Conservation (phyloP, 495 filamentous ascomycete genomes). For the Trichoderma orchidacearum region DNA sequence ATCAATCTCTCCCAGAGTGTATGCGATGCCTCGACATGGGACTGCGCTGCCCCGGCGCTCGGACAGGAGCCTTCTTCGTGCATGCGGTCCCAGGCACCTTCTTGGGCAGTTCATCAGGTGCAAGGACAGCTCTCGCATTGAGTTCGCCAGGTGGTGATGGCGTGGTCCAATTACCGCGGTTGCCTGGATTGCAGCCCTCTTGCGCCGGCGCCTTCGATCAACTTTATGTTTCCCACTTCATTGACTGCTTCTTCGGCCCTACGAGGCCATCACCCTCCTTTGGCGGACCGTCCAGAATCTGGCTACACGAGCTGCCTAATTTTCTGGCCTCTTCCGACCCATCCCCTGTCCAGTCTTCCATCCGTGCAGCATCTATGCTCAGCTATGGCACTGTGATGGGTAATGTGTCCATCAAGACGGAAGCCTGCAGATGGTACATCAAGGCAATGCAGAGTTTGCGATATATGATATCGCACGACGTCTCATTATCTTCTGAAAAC, state of each 20-base stretch:
- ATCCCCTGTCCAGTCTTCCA: neutral
- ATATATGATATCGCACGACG: neutral
- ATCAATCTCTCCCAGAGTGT: neutral
- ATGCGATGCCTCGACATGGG: neutral
- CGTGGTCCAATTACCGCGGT: neutral
- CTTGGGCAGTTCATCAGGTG: neutral
- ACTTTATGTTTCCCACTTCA: neutral
- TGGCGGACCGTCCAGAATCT: neutral
- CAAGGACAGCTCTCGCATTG: neutral
- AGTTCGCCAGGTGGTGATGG: neutral
- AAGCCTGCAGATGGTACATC: neutral
- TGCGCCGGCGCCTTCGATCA: neutral
- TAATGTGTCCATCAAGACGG: neutral
- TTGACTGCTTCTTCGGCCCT: neutral
- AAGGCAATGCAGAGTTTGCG: neutral
- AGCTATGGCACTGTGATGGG: neutral
- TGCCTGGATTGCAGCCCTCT: neutral
- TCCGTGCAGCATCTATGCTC: neutral
- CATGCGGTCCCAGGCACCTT: neutral
- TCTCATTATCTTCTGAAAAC: neutral
- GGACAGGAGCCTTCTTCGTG: neutral
- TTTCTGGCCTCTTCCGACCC: neutral
- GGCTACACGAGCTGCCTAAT: neutral
- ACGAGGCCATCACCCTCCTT: neutral
- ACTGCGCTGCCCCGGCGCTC: neutral